Conservation (phyloP, 2,329 filamentous ascomycete species). For the Corniculantispora saksenae region DNA sequence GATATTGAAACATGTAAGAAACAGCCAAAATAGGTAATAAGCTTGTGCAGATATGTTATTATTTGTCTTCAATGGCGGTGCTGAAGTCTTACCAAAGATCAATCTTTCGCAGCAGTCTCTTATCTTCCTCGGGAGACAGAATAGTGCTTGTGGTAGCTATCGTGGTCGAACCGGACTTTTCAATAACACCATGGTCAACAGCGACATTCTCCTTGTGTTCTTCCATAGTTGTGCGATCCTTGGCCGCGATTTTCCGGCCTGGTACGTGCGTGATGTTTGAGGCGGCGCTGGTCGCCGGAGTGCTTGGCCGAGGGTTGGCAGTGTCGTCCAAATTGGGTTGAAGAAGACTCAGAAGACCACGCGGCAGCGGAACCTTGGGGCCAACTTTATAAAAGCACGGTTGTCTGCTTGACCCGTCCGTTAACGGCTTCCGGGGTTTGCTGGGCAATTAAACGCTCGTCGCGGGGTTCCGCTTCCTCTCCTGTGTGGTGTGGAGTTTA, state of each 20-base stretch:
- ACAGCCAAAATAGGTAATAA: constrained; percentile 53
- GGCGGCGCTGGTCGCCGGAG: no score
- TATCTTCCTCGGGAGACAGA: constrained; percentile 36
- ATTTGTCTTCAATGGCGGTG: neutral
- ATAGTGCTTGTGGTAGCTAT: neutral
- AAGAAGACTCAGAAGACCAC: neutral
- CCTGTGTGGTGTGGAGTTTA: neutral
- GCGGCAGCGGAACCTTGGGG: neutral
- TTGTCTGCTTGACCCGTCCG: neutral
- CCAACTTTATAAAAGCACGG: neutral
- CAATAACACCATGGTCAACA: neutral
- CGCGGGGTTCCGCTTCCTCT: neutral
- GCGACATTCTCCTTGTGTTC: neutral
- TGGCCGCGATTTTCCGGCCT: no score
- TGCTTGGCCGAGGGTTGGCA: no score
- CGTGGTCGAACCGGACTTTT: neutral
- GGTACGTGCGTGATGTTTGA: no score
- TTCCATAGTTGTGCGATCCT: neutral
- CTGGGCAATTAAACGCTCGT: neutral
- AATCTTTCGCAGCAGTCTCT: constrained; percentile 59
- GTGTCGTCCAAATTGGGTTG: neutral
- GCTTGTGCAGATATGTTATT: constrained; percentile 28
- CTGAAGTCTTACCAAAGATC: constrained; percentile 49
- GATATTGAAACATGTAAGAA: constrained; percentile 60
- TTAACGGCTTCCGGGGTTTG: neutral